Conservation (phyloP, 1,284 basidiomycete genomes). For the Boletellus deceptivus region DNA sequence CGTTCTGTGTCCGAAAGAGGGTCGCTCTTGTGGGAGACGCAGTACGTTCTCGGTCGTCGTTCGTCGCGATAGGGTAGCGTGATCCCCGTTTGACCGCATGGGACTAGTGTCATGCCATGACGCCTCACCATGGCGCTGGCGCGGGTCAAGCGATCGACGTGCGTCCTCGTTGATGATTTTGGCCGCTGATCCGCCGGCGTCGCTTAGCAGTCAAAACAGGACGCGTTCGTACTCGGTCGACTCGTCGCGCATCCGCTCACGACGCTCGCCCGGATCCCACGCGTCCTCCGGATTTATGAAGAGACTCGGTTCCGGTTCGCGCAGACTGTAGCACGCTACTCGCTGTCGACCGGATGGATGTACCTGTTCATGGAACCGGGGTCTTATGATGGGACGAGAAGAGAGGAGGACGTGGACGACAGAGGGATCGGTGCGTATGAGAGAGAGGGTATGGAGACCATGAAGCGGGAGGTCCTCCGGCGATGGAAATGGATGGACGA, state of each 20-base stretch:
- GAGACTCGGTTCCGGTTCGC: slow-evolving; percentile 27
- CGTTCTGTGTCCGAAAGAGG: slow-evolving; percentile 29
- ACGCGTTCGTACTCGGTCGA: slow-evolving; percentile 36
- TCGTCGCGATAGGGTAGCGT: too few relatives aligned
- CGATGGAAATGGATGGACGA: slow-evolving; percentile 6
- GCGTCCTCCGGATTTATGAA: slow-evolving; percentile 32
- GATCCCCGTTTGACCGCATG: too few relatives aligned
- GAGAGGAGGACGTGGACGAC: slow-evolving; percentile 9
- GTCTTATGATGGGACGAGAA: slow-evolving; percentile 22
- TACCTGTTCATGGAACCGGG: slow-evolving; percentile 13
- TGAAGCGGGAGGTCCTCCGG: slow-evolving; percentile 3
- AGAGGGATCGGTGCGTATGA: slow-evolving; percentile 13
- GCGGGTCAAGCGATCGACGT: slow-evolving; percentile 35
- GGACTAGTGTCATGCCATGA: slow-evolving; percentile 33
- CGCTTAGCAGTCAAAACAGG: slow-evolving; percentile 18
- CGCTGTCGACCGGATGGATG: slow-evolving; percentile 15
- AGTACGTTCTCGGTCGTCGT: slow-evolving; percentile 13
- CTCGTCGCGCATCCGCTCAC: slow-evolving; percentile 29
- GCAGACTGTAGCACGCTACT: slow-evolving; percentile 6
- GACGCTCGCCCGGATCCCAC: slow-evolving; percentile 16
- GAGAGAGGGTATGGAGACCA: slow-evolving; percentile 10
- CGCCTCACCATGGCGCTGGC: slow-evolving; percentile 28
- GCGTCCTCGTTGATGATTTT: background rate
- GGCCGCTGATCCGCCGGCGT: background rate
- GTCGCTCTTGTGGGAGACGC: slow-evolving; percentile 39